Evolutionary conservation across 164 flowering plant genomes (phyloP).

Genomic region (Tinospora cordifolia): DNA sequence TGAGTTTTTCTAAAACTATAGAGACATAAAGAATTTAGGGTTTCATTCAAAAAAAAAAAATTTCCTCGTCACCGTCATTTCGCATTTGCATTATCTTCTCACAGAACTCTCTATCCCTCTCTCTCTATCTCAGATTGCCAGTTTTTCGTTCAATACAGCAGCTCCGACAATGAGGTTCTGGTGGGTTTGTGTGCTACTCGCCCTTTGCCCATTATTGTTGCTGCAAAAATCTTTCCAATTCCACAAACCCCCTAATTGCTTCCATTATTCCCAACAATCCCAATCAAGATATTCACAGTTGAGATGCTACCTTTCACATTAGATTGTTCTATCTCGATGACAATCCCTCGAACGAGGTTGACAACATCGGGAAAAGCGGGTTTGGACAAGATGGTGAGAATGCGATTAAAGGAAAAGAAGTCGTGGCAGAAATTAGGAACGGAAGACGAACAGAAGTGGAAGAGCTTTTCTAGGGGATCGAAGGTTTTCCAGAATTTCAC

Average conservation of each 20-base stretch:
- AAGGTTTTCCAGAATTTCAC: slow-evolving; percentile 66
- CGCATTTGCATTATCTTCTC: too few species aligned
- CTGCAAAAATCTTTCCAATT: slow-evolving; percentile 32
- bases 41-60: too few species aligned
- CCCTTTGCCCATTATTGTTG: too few species aligned
- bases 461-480: slow-evolving; percentile 45
- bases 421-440: slow-evolving; percentile 63
- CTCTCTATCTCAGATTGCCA: too few species aligned
- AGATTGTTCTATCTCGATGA: slow-evolving; percentile 51
- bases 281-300: slow-evolving; percentile 73
- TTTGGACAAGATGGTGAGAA: slow-evolving; percentile 46
- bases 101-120: too few species aligned
- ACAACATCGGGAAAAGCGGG: slow-evolving; percentile 25
- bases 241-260: slow-evolving; percentile 28
- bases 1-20: too few species aligned
- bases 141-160: too few species aligned
- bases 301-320: slow-evolving; percentile 58
- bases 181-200: too few species aligned
- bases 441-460: slow-evolving; percentile 46
- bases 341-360: slow-evolving; percentile 26
- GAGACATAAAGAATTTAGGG: too few species aligned
- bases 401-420: slow-evolving; percentile 62
- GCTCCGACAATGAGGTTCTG: too few species aligned
- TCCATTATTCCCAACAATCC: slow-evolving; percentile 33
- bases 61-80: too few species aligned